Evolutionary conservation across 345 rosid species (phyloP).

Genomic region (Litchi chinensis): DNA sequence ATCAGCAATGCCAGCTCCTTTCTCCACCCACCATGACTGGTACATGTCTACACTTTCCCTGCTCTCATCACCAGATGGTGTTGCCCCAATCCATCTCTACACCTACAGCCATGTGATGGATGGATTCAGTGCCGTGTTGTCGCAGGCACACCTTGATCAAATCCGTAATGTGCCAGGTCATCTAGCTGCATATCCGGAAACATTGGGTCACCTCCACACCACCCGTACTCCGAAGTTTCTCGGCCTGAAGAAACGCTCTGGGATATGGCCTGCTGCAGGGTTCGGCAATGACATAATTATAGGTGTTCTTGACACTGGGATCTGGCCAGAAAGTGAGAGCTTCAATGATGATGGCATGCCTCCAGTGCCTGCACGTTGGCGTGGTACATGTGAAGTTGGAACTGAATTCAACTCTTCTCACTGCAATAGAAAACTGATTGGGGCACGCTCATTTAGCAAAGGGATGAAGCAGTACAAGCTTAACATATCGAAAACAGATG

Average conservation of each 20-base stretch:
- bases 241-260: conserved; percentile 34
- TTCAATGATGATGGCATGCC: conserved; percentile 46
- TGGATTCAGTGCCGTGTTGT: conserved; percentile 49
- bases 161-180: conserved; percentile 36
- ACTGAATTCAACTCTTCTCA: conserved; percentile 42
- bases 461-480: conserved; percentile 39
- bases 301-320: conserved; percentile 50
- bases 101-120: conserved; percentile 47
- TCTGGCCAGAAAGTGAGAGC: conserved; percentile 57
- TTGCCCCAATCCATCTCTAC: conserved; percentile 44
- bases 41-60: conserved; percentile 45
- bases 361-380: conserved; percentile 45
- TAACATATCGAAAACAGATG: conserved; percentile 34
- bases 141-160: conserved; percentile 40
- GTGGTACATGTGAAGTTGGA: conserved; percentile 41
- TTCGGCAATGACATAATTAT: conserved; percentile 47
- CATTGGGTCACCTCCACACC: conserved; percentile 41
- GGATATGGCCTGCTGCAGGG: conserved; percentile 45
- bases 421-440: conserved; percentile 51
- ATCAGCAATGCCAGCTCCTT: conserved; percentile 37
- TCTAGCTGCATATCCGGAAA: conserved; percentile 46
- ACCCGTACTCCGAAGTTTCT: conserved; percentile 43
- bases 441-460: conserved; percentile 51
- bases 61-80: conserved; percentile 32
- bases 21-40: conserved; percentile 46